Evolutionary conservation across 2,329 filamentous ascomycete genomes (phyloP).

Genomic region (Geoglossum cookeanum): DNA sequence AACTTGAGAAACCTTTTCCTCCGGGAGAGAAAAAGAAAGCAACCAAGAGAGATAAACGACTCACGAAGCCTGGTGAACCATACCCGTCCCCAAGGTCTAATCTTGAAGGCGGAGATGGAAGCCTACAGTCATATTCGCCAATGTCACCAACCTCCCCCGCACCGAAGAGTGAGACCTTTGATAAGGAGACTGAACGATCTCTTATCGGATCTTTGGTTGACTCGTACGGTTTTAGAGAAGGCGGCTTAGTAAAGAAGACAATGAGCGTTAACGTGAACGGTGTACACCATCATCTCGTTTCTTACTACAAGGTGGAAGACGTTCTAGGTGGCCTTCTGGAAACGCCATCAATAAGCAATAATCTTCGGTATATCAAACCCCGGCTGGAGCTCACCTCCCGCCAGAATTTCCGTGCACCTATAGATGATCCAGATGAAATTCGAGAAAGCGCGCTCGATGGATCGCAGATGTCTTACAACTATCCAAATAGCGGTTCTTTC

Average conservation of each 20-base stretch:
- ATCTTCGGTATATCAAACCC: conserved; percentile 31
- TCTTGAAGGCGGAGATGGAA: background rate
- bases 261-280: conserved; percentile 62
- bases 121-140: background rate
- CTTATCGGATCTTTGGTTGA: conserved; percentile 74
- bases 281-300: conserved; percentile 68
- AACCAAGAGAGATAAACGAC: conserved; percentile 45
- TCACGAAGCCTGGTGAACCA: conserved; percentile 32
- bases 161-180: background rate
- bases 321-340: conserved; percentile 42
- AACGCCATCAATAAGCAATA: conserved; percentile 36
- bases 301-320: conserved; percentile 71
- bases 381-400: conserved; percentile 38
- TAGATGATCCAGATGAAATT: conserved; percentile 37
- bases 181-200: conserved; percentile 30
- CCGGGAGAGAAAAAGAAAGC: conserved; percentile 74
- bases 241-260: conserved; percentile 79
- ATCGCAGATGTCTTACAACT: background rate
- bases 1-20: conserved; percentile 58
- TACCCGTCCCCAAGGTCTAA: conserved; percentile 21
- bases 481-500: background rate
- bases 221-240: conserved; percentile 69
- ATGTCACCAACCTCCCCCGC: conserved; percentile 1
- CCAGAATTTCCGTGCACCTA: conserved; percentile 46
- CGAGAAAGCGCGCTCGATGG: conserved; percentile 14